These are phyloP conservation scores for Aspergillus wentii DNA, from an alignment of 495 filamentous ascomycete genomes.

Conservation along the genomic window DNA sequence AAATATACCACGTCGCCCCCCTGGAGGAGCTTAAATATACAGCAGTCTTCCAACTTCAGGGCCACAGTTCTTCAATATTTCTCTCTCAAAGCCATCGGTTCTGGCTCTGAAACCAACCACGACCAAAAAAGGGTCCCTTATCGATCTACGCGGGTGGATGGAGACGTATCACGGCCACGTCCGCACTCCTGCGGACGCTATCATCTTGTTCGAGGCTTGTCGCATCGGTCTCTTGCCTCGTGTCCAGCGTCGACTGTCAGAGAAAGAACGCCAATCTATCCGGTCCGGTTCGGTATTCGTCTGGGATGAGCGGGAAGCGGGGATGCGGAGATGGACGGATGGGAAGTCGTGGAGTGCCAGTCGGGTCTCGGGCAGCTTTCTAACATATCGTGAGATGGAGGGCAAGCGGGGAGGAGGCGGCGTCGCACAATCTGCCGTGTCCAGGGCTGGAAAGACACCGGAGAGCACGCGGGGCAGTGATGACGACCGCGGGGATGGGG, in stretches of 20 bases:
- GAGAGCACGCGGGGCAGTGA: constrained; percentile 76
- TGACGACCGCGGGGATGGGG: constrained; percentile 64
- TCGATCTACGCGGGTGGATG: constrained; percentile 64
- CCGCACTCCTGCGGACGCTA: constrained; percentile 88
- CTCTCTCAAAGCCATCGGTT: constrained; percentile 8
- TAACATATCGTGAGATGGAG: constrained; percentile 98
- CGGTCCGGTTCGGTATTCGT: constrained; percentile 96
- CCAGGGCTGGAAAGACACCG: constrained; percentile 69
- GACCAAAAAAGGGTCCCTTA: too few relatives aligned
- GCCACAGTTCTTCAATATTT: too few relatives aligned
- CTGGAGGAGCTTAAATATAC: too few relatives aligned
- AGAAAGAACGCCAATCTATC: constrained; percentile 94
- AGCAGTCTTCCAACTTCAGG: too few relatives aligned
- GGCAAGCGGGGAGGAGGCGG: constrained; percentile 75
- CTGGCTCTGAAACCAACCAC: constrained; percentile 26
- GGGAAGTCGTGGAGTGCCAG: constrained; percentile 99
- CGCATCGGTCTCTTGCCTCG: constrained; percentile 83
- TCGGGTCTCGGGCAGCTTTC: constrained; percentile 92
- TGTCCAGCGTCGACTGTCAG: constrained; percentile 87
- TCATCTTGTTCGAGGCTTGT: constrained; percentile 96
- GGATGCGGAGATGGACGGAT: constrained; percentile 98
- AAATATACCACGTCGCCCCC: constrained; percentile 7
- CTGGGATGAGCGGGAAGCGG: constrained; percentile 97
- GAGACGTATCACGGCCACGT: constrained; percentile 95
- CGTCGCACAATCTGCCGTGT: constrained; percentile 48